Evolutionary conservation across 2,329 filamentous ascomycete species (phyloP).

Genomic region (Botrytis porri): DNA sequence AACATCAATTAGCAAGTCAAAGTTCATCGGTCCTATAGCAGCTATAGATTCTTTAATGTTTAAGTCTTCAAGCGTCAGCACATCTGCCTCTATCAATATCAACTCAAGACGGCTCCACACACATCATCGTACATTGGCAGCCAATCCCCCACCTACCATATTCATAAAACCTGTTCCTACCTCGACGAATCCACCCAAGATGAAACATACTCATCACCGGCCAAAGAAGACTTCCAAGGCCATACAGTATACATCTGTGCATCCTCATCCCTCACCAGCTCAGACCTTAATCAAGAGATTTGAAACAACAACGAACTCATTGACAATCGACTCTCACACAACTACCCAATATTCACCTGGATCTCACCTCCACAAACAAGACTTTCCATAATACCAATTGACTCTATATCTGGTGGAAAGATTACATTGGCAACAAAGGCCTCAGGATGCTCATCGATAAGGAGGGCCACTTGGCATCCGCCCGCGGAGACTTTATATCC

Average conservation of each 20-base stretch:
- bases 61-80: not conserved
- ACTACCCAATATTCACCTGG: not conserved
- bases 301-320: not conserved
- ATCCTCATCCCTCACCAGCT: not conserved
- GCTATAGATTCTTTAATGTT: not conserved
- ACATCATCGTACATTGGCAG: not conserved
- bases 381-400: not conserved
- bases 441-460: not conserved
- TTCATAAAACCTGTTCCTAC: not conserved
- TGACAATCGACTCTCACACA: not conserved
- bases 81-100: not conserved
- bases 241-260: not conserved
- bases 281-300: not conserved
- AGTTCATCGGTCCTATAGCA: not conserved
- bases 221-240: not conserved
- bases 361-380: not conserved
- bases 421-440: not conserved
- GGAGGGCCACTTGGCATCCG: not conserved
- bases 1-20: not conserved
- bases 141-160: not conserved
- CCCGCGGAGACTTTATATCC: constrained; percentile 1
- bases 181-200: not conserved
- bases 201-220: not conserved
- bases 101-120: not conserved
- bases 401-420: not conserved